Evolutionary conservation across 768 basidiomycete genomes (phyloP).

Genomic region (Rhizopogon rudus): DNA sequence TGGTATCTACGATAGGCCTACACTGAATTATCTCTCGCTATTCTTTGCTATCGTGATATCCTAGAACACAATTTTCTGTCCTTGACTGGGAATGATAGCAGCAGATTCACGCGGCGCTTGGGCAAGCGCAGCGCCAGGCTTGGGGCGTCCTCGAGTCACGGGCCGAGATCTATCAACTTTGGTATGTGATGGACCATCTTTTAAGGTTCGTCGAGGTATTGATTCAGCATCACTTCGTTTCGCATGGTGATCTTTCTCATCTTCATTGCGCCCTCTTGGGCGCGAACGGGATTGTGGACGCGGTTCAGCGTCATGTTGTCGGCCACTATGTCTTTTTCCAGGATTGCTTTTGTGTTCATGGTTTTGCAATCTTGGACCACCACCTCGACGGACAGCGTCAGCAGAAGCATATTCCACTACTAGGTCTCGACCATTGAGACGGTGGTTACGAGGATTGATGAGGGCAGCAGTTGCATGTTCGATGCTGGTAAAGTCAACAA

Average conservation of each 20-base stretch:
- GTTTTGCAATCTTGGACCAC: conserved; percentile 22
- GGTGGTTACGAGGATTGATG: conserved; percentile 80
- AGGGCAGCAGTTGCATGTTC: conserved; percentile 81
- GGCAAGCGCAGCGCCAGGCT: conserved; percentile 78
- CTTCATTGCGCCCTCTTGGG: conserved; percentile 2
- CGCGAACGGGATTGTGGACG: conserved; percentile 4
- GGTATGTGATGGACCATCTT: conserved; percentile 9
- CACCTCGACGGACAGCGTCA: conserved; percentile 85
- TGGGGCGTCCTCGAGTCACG: conserved; percentile 38
- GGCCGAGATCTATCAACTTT: conserved; percentile 14
- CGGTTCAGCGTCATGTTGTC: conserved; percentile 1
- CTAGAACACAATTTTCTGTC: conserved; percentile 71
- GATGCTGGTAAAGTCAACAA: conserved; percentile 81
- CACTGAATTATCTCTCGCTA: not conserved
- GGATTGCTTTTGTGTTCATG: conserved; percentile 12
- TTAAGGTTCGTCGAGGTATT: conserved; percentile 6
- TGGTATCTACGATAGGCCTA: not conserved
- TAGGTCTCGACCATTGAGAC: conserved; percentile 77
- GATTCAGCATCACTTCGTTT: conserved; percentile 2
- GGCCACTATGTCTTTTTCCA: conserved; percentile 6
- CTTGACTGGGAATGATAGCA: conserved; percentile 61
- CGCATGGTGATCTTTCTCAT: not conserved
- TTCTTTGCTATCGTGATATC: not conserved
- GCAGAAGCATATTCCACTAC: conserved; percentile 87
- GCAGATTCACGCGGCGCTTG: conserved; percentile 71